Conservation (phyloP, 441 rosid genomes). For the Pelargonium fulgidum region DNA sequence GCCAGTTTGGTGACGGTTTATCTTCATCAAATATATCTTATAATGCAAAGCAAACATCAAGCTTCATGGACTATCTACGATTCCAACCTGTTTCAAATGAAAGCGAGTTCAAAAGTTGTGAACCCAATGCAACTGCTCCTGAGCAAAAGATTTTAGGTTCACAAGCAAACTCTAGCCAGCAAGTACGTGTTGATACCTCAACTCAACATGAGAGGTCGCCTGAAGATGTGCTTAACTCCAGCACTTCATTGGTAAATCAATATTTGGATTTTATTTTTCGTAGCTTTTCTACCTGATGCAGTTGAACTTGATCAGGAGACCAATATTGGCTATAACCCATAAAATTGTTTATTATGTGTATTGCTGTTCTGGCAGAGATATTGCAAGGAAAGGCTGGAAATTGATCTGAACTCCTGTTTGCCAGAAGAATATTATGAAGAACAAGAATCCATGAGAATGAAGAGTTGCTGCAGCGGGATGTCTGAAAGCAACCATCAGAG, state of each 20-base stretch:
- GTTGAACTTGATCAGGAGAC: not conserved
- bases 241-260: constrained; percentile 3
- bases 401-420: constrained; percentile 19
- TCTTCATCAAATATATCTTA: constrained; percentile 7
- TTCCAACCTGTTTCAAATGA: constrained; percentile 14
- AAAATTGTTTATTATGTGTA: constrained; percentile 1
- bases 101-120: constrained; percentile 14
- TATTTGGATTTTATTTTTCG: not conserved
- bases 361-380: constrained; percentile 17
- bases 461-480: constrained; percentile 10
- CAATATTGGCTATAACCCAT: not conserved
- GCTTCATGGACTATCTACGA: constrained; percentile 6
- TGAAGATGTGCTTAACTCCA: not conserved
- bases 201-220: constrained; percentile 13
- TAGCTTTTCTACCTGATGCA: not conserved
- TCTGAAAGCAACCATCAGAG: not conserved
- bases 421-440: constrained; percentile 9
- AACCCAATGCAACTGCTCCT: constrained; percentile 13
- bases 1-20: constrained; percentile 11
- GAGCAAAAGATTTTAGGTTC: constrained; percentile 13
- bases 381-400: constrained; percentile 8
- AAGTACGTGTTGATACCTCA: constrained; percentile 1
- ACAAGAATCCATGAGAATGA: constrained; percentile 13
- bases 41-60: constrained; percentile 13
- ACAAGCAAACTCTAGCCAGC: constrained; percentile 10